phyloP scores from a whole-genome alignment of 805 yeast genomes.

The Jamesozyma spencerorum region DNA sequence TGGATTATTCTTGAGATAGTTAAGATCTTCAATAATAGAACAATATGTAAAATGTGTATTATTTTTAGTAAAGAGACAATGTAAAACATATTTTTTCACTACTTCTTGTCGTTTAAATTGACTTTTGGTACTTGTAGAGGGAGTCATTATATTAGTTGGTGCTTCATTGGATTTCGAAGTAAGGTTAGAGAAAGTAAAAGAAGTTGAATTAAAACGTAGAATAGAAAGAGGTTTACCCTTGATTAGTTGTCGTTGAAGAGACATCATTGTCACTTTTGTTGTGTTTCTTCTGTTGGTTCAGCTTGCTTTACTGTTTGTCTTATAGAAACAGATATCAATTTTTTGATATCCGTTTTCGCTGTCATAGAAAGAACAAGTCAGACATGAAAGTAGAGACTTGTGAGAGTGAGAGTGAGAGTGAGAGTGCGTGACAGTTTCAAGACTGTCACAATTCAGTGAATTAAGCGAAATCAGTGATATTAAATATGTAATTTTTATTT shows the following conservation, averaged over 20 bases:
- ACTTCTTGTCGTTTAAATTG: background rate
- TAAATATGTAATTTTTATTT: too few relatives aligned
- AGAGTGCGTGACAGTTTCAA: too few relatives aligned
- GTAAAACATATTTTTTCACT: constrained; percentile 52
- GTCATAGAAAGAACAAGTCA: too few relatives aligned
- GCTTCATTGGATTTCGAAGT: background rate
- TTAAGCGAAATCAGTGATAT: too few relatives aligned
- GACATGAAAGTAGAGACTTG: too few relatives aligned
- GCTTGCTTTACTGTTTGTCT: too few relatives aligned
- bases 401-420: too few relatives aligned
- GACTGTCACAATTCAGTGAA: too few relatives aligned
- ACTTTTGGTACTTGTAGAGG: background rate
- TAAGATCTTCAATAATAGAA: constrained; percentile 56
- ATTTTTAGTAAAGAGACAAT: constrained; percentile 70
- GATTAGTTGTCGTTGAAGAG: background rate
- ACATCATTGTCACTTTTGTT: background rate
- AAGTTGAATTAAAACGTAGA: background rate
- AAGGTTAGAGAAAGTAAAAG: constrained; percentile 2
- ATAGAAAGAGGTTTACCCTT: too few relatives aligned
- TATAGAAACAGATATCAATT: too few relatives aligned
- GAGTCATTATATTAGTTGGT: constrained; percentile 3
- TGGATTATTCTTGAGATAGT: constrained; percentile 48
- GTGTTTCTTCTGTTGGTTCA: too few relatives aligned
- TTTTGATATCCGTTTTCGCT: too few relatives aligned
- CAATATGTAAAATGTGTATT: constrained; percentile 74